Evolutionary conservation across 2,329 filamentous ascomycete genomes (phyloP), one percentile per base, ranked within the genome.

Genomic region (Monilinia polystroma): DNA sequence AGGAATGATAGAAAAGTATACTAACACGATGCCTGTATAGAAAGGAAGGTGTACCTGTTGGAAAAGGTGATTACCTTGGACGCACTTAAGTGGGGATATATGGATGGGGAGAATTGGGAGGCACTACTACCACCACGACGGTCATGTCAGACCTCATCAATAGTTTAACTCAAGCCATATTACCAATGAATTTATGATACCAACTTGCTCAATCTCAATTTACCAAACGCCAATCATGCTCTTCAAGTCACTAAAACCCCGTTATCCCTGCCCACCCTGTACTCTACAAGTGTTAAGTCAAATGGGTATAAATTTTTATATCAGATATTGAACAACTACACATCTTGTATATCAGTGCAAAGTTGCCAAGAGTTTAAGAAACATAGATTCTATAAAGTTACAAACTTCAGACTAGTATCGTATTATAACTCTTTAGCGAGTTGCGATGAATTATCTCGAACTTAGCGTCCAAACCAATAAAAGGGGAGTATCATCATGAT

Each of bases 1-100:
- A 18, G 8, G 1, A 18, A 35, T 23, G 14, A 18, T 23, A 3
- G 20, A 23, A 59, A 38, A 4, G 49, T 23, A 23, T 23, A 20
- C 57, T 60, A 60, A 60, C 29, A 1, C 7, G 8, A 3, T 26
- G 20, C 38, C 14, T 49, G 20, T 59, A 47, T 23, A 60, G 63
- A 51, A 65, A 65, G 43, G 63, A 65, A 77, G 88, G 87, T 1
- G 84, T 89, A 35, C 78, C 80, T 0, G n/a, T 91, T 23, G 86
- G 86, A 45, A 90, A 90, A 81, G 52, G 69, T 63, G 84, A 89
- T 72, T 90, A 79, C 74, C 70, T 87, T 52, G 73, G 71, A 45
- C 14, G 2, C 14, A 16, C 2, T 7, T 32, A 8, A 63, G n/a
- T 35, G 2, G 18, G 5, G 14, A 51, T 38, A 12, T 58, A 18